Evolutionary conservation across 2,329 filamentous ascomycete species (phyloP).

Genomic region (Myrmaecium sp.): DNA sequence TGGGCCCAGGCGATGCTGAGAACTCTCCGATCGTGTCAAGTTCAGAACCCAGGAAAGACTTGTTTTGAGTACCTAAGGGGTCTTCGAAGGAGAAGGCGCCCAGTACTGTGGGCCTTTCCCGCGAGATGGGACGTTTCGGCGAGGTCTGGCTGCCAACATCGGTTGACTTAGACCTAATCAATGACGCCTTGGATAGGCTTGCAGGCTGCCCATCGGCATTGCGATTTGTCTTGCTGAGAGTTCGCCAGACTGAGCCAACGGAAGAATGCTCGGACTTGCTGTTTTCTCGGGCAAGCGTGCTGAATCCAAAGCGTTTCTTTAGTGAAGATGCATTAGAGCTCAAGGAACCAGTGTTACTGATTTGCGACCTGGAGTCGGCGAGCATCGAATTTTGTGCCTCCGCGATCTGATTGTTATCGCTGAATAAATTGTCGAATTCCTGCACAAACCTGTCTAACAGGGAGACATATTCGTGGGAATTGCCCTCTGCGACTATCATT

Average conservation of each 20-base stretch:
- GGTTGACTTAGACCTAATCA: conserved; percentile 60
- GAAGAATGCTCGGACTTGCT: conserved; percentile 56
- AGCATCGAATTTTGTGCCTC: conserved; percentile 46
- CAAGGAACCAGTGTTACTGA: conserved; percentile 52
- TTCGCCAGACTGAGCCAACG: conserved; percentile 66
- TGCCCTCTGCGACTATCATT: conserved; percentile 60
- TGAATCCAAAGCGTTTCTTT: conserved; percentile 67
- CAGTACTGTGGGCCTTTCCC: conserved; percentile 34
- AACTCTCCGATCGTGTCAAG: conserved; percentile 29
- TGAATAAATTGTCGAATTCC: conserved; percentile 74
- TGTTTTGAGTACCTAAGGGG: conserved; percentile 25
- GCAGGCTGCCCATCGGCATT: conserved; percentile 40
- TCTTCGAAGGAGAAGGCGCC: conserved; percentile 32
- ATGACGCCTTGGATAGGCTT: conserved; percentile 49
- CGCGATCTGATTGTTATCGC: no score
- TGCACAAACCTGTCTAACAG: conserved; percentile 77
- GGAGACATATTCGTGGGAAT: conserved; percentile 71
- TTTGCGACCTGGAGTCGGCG: conserved; percentile 39
- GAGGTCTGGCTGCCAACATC: conserved; percentile 41
- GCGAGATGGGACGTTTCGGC: conserved; percentile 35
- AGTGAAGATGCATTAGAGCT: conserved; percentile 78
- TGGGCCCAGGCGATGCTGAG: conserved; percentile 20
- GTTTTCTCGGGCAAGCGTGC: conserved; percentile 58
- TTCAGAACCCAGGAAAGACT: conserved; percentile 22
- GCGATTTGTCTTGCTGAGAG: conserved; percentile 64